phyloP scores from a whole-genome alignment of 257 asterid species.

The Parsonsia alboflavescens region DNA sequence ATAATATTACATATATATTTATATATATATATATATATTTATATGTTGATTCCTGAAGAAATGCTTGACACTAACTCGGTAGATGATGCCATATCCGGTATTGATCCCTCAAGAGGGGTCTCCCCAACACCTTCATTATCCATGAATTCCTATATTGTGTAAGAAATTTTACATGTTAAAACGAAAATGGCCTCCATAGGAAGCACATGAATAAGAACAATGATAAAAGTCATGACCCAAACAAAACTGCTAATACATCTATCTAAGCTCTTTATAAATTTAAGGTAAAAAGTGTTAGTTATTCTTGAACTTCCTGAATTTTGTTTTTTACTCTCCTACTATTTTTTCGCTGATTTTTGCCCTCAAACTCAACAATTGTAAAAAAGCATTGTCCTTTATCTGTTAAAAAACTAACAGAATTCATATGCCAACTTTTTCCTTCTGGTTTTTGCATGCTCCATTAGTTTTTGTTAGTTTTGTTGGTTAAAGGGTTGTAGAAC shows the following conservation, averaged over 20 bases:
- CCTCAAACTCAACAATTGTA: no score
- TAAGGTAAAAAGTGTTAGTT: no score
- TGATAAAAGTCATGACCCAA: not conserved
- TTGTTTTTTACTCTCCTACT: no score
- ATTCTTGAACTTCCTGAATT: no score
- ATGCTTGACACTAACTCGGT: constrained; percentile 69
- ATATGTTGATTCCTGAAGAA: constrained; percentile 12
- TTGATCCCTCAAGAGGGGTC: constrained; percentile 94
- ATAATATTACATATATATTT: constrained; percentile 1
- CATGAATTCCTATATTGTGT: constrained; percentile 61
- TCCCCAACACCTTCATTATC: constrained; percentile 89
- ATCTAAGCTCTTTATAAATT: not conserved
- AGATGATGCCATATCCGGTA: constrained; percentile 98
- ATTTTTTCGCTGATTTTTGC: no score
- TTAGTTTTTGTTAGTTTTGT: no score
- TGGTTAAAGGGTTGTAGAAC: no score
- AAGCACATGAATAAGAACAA: not conserved
- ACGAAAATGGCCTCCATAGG: not conserved
- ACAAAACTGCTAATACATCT: not conserved
- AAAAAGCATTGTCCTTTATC: no score
- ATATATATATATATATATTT: no score
- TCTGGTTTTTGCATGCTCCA: no score
- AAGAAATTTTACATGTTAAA: constrained; percentile 15
- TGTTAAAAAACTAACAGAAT: no score
- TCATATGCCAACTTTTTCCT: no score